Conservation (phyloP, 1,284 basidiomycete genomes). For the Phlebopus sp. region DNA sequence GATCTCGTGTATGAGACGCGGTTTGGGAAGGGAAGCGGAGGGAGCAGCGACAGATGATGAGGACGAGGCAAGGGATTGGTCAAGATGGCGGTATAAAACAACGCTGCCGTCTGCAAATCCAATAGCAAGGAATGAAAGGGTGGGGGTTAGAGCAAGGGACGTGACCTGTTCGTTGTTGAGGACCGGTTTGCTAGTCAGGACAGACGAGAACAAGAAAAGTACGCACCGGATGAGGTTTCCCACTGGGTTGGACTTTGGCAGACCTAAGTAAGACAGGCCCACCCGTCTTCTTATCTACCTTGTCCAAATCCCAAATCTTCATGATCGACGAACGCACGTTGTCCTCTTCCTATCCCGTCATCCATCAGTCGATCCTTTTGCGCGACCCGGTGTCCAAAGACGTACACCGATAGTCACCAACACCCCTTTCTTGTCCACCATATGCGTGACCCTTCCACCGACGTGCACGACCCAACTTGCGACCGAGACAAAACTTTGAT, state of each 20-base stretch:
- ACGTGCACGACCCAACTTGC: conserved; percentile 78
- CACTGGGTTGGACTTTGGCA: conserved; percentile 72
- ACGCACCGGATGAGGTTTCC: conserved; percentile 79
- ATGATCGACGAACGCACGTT: conserved; percentile 70
- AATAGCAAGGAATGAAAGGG: conserved; percentile 85
- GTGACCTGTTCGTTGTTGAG: conserved; percentile 56
- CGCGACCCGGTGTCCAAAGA: conserved; percentile 16
- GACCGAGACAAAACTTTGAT: conserved; percentile 71
- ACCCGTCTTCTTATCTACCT: conserved; percentile 69
- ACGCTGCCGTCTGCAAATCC: conserved; percentile 96
- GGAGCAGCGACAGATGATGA: conserved; percentile 60
- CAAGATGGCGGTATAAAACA: conserved; percentile 85
- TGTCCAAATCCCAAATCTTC: conserved; percentile 87
- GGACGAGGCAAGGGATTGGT: conserved; percentile 78
- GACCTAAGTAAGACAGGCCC: conserved; percentile 73
- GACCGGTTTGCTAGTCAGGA: background rate
- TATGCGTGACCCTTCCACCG: conserved; percentile 77
- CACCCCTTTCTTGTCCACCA: conserved; percentile 75
- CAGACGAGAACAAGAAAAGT: conserved; percentile 4
- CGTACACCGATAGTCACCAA: conserved; percentile 83
- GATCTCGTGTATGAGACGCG: conserved; percentile 76
- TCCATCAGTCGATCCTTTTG: conserved; percentile 10
- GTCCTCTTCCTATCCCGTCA: conserved; percentile 68
- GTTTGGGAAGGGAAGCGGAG: conserved; percentile 75
- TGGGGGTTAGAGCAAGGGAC: conserved; percentile 75